Evolutionary conservation across 768 basidiomycete genomes (phyloP).

Genomic region (Crucibulum laeve): DNA sequence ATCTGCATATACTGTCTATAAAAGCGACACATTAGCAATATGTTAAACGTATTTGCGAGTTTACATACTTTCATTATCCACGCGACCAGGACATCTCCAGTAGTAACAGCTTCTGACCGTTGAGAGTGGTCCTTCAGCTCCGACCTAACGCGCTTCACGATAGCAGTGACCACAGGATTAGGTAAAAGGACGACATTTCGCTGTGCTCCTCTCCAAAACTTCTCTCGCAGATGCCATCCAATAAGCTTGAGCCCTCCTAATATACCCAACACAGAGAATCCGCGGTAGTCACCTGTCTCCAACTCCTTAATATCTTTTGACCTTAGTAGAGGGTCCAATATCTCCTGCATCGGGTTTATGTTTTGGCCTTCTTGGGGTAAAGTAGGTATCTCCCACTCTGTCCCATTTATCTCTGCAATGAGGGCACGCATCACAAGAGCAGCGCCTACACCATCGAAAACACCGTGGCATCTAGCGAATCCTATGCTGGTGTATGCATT

Average conservation of each 20-base stretch:
- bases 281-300: no score
- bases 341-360: constrained; percentile 26
- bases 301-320: constrained; percentile 9
- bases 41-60: neutral
- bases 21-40: neutral
- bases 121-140: constrained; percentile 15
- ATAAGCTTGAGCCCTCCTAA: constrained; percentile 23
- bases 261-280: constrained; percentile 23
- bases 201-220: constrained; percentile 31
- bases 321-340: constrained; percentile 15
- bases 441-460: constrained; percentile 38
- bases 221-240: constrained; percentile 30
- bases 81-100: constrained; percentile 35
- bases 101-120: constrained; percentile 17
- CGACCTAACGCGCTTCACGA: constrained; percentile 25
- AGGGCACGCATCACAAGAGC: constrained; percentile 30
- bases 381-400: constrained; percentile 31
- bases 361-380: constrained; percentile 25
- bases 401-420: constrained; percentile 31
- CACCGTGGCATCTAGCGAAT: constrained; percentile 34
- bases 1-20: constrained; percentile 28
- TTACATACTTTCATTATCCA: constrained; percentile 34
- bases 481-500: constrained; percentile 33
- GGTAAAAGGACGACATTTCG: constrained; percentile 29
- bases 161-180: constrained; percentile 17